Base-by-base conservation (phyloP, 208 protist genomes). In the Crithidia bombi region DNA sequence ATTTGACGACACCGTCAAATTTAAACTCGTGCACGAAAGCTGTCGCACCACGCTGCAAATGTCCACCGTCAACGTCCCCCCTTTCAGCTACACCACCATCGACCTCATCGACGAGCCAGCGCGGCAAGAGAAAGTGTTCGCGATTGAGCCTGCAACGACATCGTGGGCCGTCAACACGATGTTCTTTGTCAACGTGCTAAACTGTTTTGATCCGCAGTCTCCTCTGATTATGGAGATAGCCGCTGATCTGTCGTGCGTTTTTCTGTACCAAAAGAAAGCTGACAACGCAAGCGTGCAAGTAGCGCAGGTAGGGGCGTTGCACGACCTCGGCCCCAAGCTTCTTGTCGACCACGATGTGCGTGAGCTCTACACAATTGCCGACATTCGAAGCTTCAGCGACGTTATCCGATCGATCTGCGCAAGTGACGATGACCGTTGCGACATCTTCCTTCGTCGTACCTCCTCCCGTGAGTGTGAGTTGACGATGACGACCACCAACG, bases 251-350 rank as follows among this genome's bases (percentile, higher is more conserved):
- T 74, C 73, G 19, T 85, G 54, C 64, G 39, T 86, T 0, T 65
- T 85, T 30, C 59, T 91, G n/a, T 78, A 83, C 52, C 69, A 85
- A 55, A 63, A 69, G 46, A 66, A 54, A 21, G 47, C 63, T 12
- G 79, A 84, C 25, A 68, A 73, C 32, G 65, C 69, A 6, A 66
- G 67, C 25, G 78, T 81, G 32, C 75, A 75, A 32, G 63, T 85
- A 14, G 68, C 74, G 23, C 69, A 80, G 75, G 65, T 93, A 7
- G 73, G 76, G 17, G 83, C 69, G 21, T 36, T 90, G 33, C 82
- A 90, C 73, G 81, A 90, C 57, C 79, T 94, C 39, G 83, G 85
- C 5, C 89, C 85, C 5, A 65, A 75, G 49, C 71, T 94, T 6
- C 76, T 79, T n/a, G 63, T 94, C 1, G 75, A 80, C 41, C 71